Conservation (phyloP, 345 rosid genomes). For the Pistacia atlantica region DNA sequence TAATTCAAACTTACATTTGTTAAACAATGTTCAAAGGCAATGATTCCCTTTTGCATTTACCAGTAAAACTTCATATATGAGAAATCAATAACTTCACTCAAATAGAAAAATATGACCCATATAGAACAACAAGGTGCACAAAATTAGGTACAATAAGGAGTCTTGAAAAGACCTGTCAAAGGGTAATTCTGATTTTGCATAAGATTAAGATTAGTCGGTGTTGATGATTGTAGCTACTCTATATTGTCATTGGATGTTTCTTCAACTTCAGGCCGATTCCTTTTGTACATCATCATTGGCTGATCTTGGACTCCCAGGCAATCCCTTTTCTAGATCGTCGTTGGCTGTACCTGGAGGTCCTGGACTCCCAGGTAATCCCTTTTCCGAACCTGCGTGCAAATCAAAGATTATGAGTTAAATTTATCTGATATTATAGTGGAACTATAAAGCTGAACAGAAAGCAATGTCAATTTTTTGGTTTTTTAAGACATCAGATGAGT, state of each 20-base stretch:
- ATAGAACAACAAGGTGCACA: background rate
- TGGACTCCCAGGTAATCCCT: background rate
- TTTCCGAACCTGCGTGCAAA: background rate
- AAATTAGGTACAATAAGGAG: background rate
- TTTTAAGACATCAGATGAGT: too few species aligned
- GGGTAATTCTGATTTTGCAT: background rate
- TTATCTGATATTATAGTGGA: background rate
- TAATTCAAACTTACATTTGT: too few species aligned
- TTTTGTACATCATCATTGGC: background rate
- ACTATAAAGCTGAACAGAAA: too few species aligned
- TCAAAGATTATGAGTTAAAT: background rate
- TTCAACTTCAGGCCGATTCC: background rate
- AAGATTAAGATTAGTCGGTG: background rate
- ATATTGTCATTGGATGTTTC: background rate
- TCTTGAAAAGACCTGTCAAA: background rate
- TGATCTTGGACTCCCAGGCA: background rate
- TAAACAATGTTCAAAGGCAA: too few species aligned
- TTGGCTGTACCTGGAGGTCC: background rate
- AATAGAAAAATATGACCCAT: background rate
- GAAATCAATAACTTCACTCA: background rate
- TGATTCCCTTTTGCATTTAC: too few species aligned
- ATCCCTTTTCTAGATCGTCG: background rate
- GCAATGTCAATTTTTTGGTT: too few species aligned
- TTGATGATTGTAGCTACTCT: background rate
- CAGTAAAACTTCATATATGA: too few species aligned